Conservation (phyloP, 768 basidiomycete genomes). For the Multifurca ochricompacta region DNA sequence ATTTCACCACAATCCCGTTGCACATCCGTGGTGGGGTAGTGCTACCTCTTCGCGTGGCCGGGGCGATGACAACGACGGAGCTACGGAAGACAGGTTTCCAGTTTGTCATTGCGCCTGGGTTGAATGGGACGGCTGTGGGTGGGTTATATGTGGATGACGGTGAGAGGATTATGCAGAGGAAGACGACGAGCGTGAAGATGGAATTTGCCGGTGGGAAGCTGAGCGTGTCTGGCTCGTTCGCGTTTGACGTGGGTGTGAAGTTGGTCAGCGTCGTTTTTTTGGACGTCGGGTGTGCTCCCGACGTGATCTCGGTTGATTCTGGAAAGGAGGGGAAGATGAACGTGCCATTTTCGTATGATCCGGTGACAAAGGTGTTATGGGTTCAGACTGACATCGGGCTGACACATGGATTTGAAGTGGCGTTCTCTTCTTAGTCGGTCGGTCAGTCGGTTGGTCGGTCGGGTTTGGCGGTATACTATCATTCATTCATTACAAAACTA, state of each 20-base stretch:
- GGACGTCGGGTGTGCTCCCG: constrained; percentile 24
- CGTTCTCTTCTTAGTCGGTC: too few species aligned
- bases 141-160: constrained; percentile 60
- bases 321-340: constrained; percentile 13
- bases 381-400: constrained; percentile 36
- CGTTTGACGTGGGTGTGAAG: constrained; percentile 26
- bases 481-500: too few species aligned
- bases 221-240: constrained; percentile 27
- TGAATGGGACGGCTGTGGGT: constrained; percentile 44
- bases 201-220: constrained; percentile 25
- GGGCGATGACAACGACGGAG: constrained; percentile 53
- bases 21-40: constrained; percentile 54
- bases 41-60: constrained; percentile 46
- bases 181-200: constrained; percentile 28
- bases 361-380: constrained; percentile 35
- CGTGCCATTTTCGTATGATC: constrained; percentile 31
- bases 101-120: constrained; percentile 51
- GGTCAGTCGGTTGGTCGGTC: too few species aligned
- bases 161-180: constrained; percentile 33
- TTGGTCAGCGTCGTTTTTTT: constrained; percentile 31
- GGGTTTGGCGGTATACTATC: too few species aligned
- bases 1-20: constrained; percentile 52
- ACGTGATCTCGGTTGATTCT: constrained; percentile 21
- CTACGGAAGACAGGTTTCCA: constrained; percentile 51
- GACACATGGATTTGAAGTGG: constrained; percentile 26